Evolutionary conservation across 345 rosid genomes (phyloP).

Genomic region (Balakata baccata): DNA sequence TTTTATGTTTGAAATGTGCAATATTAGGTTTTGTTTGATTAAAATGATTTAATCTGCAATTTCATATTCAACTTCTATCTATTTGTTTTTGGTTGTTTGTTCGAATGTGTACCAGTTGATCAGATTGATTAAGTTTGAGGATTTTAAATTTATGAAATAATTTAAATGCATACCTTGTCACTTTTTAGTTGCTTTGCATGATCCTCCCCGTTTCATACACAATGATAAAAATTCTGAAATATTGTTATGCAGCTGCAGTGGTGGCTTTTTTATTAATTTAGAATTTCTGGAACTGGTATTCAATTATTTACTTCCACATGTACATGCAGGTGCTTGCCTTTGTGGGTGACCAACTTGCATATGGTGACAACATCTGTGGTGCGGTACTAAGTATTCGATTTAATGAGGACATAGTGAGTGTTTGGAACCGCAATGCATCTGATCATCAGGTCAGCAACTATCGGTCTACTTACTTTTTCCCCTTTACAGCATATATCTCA

Average conservation of each 20-base stretch:
- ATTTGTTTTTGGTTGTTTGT: background rate
- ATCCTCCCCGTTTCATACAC: background rate
- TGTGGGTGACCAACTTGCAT: slow-evolving; percentile 87
- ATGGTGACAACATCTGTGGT: slow-evolving; percentile 79
- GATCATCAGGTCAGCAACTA: slow-evolving; percentile 68
- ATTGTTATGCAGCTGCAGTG: background rate
- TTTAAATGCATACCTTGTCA: background rate
- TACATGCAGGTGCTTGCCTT: slow-evolving; percentile 76
- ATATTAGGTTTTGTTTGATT: background rate
- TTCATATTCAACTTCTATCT: background rate
- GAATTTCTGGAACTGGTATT: background rate
- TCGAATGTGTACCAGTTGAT: background rate
- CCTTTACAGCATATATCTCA: background rate
- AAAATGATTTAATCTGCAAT: background rate
- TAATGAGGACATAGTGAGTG: slow-evolving; percentile 85
- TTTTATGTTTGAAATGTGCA: background rate
- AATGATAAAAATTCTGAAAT: background rate
- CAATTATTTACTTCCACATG: background rate
- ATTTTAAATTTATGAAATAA: background rate
- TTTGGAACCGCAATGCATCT: slow-evolving; percentile 91
- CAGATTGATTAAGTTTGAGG: background rate
- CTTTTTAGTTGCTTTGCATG: background rate
- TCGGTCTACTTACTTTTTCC: background rate
- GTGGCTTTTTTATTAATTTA: background rate
- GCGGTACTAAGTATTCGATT: slow-evolving; percentile 90